These are phyloP conservation scores for Xylariales sp. DNA, from an alignment of 2,329 filamentous ascomycete species.

Conservation along the genomic window DNA sequence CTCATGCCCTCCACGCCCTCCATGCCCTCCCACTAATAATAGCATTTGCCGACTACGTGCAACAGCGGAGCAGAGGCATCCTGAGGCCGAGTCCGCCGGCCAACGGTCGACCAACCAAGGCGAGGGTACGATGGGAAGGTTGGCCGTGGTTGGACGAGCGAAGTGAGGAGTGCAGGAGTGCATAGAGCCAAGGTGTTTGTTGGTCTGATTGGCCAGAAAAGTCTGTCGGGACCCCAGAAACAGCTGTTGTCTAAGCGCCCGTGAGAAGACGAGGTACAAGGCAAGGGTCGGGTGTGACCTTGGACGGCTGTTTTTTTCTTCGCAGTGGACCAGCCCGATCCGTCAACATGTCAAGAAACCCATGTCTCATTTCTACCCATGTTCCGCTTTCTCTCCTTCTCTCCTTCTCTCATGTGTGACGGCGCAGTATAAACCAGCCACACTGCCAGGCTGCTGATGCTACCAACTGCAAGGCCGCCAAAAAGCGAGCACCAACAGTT, in stretches of 20 bases:
- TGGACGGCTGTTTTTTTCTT: slow-evolving; percentile 37
- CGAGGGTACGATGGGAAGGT: slow-evolving; percentile 41
- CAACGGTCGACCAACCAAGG: slow-evolving; percentile 43
- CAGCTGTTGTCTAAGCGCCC: slow-evolving; percentile 49
- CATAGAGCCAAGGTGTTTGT: slow-evolving; percentile 37
- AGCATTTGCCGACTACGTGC: slow-evolving; percentile 41
- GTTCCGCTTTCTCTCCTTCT: no score
- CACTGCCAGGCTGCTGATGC: slow-evolving; percentile 17
- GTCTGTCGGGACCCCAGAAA: slow-evolving; percentile 43
- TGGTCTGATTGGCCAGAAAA: slow-evolving; percentile 43
- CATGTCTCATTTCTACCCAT: slow-evolving; percentile 7
- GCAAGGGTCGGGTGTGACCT: slow-evolving; percentile 45
- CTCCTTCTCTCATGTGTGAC: slow-evolving; percentile 19
- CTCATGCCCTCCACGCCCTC: slow-evolving; percentile 27
- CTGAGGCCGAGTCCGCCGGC: slow-evolving; percentile 36
- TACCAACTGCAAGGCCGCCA: slow-evolving; percentile 33
- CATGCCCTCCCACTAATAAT: slow-evolving; percentile 46
- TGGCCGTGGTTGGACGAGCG: slow-evolving; percentile 48
- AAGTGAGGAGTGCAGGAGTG: slow-evolving; percentile 45
- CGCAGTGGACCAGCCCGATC: slow-evolving; percentile 41
- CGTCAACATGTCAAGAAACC: slow-evolving; percentile 34
- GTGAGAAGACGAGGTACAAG: slow-evolving; percentile 42
- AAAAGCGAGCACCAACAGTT: slow-evolving; percentile 31
- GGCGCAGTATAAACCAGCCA: slow-evolving; percentile 33
- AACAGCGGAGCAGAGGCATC: slow-evolving; percentile 33